Evolutionary conservation across 2,329 filamentous ascomycete species (phyloP).

Genomic region (Purpureocillium takamizusanense): DNA sequence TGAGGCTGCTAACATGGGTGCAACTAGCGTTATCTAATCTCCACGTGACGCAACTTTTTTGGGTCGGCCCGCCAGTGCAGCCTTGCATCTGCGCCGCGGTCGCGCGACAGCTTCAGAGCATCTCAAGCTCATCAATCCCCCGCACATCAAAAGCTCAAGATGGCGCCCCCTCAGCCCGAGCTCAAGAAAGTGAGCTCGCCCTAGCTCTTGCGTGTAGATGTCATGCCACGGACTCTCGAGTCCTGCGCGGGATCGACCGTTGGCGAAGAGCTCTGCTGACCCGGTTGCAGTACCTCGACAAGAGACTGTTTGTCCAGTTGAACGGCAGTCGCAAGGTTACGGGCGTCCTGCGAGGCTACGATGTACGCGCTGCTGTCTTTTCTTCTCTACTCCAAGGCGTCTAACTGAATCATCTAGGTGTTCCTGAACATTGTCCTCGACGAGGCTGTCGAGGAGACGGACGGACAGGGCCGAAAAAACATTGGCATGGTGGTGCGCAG

Average conservation of each 20-base stretch:
- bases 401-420: conserved; percentile 47
- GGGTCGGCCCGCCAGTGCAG: conserved; percentile 12
- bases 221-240: too few relatives aligned
- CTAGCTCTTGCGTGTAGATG: too few relatives aligned
- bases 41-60: conserved; percentile 34
- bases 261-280: conserved; percentile 13
- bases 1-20: too few relatives aligned
- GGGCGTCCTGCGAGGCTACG: conserved; percentile 87
- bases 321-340: conserved; percentile 98
- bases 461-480: conserved; percentile 79
- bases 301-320: conserved; percentile 93
- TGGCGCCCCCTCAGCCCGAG: conserved; percentile 98
- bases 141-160: conserved; percentile 41
- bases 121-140: not conserved
- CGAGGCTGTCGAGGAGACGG: conserved; percentile 91
- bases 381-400: too few relatives aligned
- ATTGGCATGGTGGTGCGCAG: conserved; percentile 82
- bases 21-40: conserved; percentile 39
- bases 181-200: conserved; percentile 99
- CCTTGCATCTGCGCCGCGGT: conserved; percentile 15
- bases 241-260: too few relatives aligned
- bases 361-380: too few relatives aligned
- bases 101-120: conserved; percentile 15
- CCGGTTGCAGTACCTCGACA: conserved; percentile 87
- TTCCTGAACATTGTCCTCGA: conserved; percentile 98